Evolutionary conservation across 129 eudicot genomes (phyloP), one percentile per base, ranked within the genome.

Genomic region (Tagetes erecta): DNA sequence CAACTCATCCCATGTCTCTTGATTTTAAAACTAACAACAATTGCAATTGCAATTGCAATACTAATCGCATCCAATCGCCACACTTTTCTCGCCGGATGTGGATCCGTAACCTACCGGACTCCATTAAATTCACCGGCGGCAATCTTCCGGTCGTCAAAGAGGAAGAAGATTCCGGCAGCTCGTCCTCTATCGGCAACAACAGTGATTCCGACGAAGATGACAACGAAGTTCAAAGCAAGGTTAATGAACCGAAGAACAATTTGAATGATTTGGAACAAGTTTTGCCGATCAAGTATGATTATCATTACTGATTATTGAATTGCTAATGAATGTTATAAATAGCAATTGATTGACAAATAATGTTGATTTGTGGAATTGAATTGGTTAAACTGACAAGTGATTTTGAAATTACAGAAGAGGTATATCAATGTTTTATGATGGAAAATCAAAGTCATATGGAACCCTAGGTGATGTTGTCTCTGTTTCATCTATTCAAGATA

Each of bases 381-480:
- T 73, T 45, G 35, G 77, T 37, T 63, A 50, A 64, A 20, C 33
- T 37, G 1, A 37, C 46, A 1, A 49, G 11, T 30, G 6, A 3
- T 74, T 36, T 46, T 74, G 31, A 35, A 37, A 37, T 75, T 34
- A 8, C 8, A 92, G 97, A 84, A 83, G 84, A 74, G 89, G 97
- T 75, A 92, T 92, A 64, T 92, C 97, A 27, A 83, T 78, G 12
- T 86, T 86, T 78, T 91, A 88, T 76, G 36, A 57, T 64, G 96
- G 96, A 40, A 92, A 86, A 88, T 92, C 97, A 3, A 92, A 92
- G 55, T 88, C 96, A 20, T 92, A 81, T 67, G 85, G 96, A 35
- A 88, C 91, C 73, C 85, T 88, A 45, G 76, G 83, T 1, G 96
- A 92, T 77, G 88, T 84, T 1, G 80, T 71, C 36, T 77, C 86